phyloP scores from a whole-genome alignment of 23 red algal genomes.

The Gracilaria vermiculophylla region DNA sequence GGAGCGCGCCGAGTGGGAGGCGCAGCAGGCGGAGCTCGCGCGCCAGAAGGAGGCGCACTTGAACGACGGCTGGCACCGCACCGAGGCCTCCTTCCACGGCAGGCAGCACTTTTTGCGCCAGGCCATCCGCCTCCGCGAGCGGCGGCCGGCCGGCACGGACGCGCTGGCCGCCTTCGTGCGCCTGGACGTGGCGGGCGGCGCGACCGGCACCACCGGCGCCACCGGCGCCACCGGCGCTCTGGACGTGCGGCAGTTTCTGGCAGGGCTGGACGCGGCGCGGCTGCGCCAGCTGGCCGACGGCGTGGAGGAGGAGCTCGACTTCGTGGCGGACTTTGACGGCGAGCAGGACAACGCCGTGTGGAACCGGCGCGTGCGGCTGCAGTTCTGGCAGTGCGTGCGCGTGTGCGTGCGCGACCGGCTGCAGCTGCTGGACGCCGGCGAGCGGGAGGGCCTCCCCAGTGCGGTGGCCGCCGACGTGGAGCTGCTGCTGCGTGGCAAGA shows the following conservation, averaged over 20 bases:
- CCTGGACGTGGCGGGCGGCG: constrained; percentile 29
- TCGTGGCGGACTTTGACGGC: constrained; percentile 36
- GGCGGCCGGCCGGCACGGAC: constrained; percentile 38
- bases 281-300: constrained; percentile 30
- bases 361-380: constrained; percentile 24
- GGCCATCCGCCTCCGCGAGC: constrained; percentile 68
- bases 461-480: constrained; percentile 27
- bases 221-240: too few species aligned
- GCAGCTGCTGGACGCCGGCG: background rate
- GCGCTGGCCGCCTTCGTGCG: constrained; percentile 61
- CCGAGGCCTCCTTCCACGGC: constrained; percentile 76
- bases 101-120: constrained; percentile 74
- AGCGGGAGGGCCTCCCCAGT: background rate
- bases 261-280: background rate
- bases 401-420: constrained; percentile 6
- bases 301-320: constrained; percentile 65
- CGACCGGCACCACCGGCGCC: too few species aligned
- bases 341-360: constrained; percentile 40
- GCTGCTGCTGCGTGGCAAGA: constrained; percentile 32
- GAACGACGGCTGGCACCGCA: constrained; percentile 54
- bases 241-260: constrained; percentile 11
- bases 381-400: constrained; percentile 41
- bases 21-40: background rate
- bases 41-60: constrained; percentile 46
- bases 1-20: constrained; percentile 65